Evolutionary conservation across 495 filamentous ascomycete species (phyloP).

Genomic region (Penicillium soppii): DNA sequence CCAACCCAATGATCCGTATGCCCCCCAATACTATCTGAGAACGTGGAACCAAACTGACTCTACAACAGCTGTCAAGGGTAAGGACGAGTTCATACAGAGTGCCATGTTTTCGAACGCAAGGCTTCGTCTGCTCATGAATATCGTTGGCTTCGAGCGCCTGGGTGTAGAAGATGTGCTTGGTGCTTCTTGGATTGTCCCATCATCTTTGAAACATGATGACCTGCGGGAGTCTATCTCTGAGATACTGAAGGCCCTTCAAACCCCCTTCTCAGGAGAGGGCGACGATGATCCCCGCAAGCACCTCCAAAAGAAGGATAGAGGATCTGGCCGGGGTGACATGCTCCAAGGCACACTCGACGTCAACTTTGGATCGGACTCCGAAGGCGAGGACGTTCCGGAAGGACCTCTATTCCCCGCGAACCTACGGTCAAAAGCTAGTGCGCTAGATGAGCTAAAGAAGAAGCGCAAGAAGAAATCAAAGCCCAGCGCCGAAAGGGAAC

Average conservation of each 20-base stretch:
- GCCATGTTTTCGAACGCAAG: conserved; percentile 89
- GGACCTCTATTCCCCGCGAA: conserved; percentile 71
- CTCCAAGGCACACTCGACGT: conserved; percentile 33
- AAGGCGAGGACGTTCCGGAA: conserved; percentile 55
- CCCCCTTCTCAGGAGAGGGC: conserved; percentile 69
- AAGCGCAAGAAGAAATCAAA: conserved; percentile 49
- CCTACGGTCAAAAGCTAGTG: conserved; percentile 43
- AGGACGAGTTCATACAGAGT: conserved; percentile 63
- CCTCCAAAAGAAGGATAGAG: conserved; percentile 65
- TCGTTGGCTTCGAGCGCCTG: conserved; percentile 69
- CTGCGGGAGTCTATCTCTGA: conserved; percentile 60
- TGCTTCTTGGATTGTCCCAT: conserved; percentile 77
- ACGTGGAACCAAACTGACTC: conserved; percentile 17
- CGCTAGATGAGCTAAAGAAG: conserved; percentile 50
- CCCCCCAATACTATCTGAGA: conserved; percentile 6
- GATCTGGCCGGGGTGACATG: conserved; percentile 39
- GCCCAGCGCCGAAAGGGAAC: conserved; percentile 32
- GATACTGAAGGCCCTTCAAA: conserved; percentile 71
- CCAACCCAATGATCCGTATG: conserved; percentile 45
- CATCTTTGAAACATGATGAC: conserved; percentile 57
- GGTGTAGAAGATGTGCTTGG: conserved; percentile 69
- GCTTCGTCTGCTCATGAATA: conserved; percentile 80
- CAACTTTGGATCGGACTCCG: conserved; percentile 63
- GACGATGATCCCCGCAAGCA: conserved; percentile 68
- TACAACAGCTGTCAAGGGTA: conserved; percentile 59